Evolutionary conservation across 202 grass and related monocot species (phyloP), one percentile per base, ranked within the genome.

Genomic region (Setaria viridis): DNA sequence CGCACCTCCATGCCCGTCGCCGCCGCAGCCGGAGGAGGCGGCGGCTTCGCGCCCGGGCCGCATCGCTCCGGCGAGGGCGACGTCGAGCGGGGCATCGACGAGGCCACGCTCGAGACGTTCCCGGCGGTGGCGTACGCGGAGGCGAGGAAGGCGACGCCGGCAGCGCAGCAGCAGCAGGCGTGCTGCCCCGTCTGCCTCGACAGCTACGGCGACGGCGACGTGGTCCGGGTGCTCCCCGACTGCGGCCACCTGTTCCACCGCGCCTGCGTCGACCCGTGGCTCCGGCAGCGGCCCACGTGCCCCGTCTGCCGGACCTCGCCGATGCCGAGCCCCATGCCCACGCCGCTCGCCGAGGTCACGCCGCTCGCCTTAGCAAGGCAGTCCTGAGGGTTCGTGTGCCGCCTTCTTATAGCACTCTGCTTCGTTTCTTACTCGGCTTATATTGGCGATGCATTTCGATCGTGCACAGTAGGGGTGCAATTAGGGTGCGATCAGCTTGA

Each of bases 231-330:
- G 72, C 79, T 97, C 70, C 94, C 94, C 4, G 92, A 97, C 46
- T 97, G 90, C 63, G 74, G 84, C 10, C 94, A 97, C 86, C 21
- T 91, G 83, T 94, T 97, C 82, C 94, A 97, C 54, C 72, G 89
- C 0, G 83, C 15, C 35, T 97, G 92, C 77, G 74, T 94, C 6
- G 90, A 97, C 82, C 85, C 84, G 0, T 97, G 94, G 94, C 87
- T 94, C 65, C 86, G 81, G 78, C 77, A 84, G 17, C 87, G 74
- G 8, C 88, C 90, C 7, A 94, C 94, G 19, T 97, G 94, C 68
- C 94, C 92, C 0, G 77, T 97, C 43, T 92, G 92, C 87, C 90
- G 88, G 9, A 92, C 92, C 2, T 97, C 94, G 45, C 94, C 94
- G 63, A 20, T 97, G 79, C 91, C 85, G 2, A 93, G 85, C 85